Conservation (phyloP, 2,329 filamentous ascomycete genomes). For the Rhynchosporium graminicola region DNA sequence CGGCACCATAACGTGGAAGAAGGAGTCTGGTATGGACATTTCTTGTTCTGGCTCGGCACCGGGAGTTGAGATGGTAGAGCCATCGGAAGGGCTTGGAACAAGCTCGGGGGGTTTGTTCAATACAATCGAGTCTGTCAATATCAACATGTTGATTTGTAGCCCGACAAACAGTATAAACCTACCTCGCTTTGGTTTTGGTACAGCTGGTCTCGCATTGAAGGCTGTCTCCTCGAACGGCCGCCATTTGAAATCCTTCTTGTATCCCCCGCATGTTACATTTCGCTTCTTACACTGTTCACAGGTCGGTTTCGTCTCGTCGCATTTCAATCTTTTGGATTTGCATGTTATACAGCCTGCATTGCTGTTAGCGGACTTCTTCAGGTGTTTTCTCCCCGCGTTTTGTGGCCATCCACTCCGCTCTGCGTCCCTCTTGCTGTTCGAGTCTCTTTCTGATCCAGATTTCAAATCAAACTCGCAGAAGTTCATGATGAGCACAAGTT, state of each 20-base stretch:
- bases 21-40: constrained; percentile 37
- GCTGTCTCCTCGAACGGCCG: constrained; percentile 66
- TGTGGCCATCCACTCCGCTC: not conserved
- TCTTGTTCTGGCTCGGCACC: constrained; percentile 32
- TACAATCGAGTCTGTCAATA: constrained; percentile 30
- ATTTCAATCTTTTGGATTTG: constrained; percentile 72
- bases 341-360: constrained; percentile 68
- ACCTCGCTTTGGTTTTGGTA: constrained; percentile 35
- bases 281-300: constrained; percentile 67
- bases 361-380: constrained; percentile 23
- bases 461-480: not conserved
- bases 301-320: constrained; percentile 69
- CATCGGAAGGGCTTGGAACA: constrained; percentile 35
- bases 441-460: not conserved
- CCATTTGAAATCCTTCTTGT: constrained; percentile 78
- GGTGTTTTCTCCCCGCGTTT: constrained; percentile 3
- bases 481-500: not conserved
- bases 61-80: constrained; percentile 31
- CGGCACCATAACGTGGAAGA: constrained; percentile 36
- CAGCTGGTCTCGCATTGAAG: constrained; percentile 47
- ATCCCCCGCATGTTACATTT: constrained; percentile 67
- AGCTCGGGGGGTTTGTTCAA: constrained; percentile 31
- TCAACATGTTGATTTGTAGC: constrained; percentile 22
- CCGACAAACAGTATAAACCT: constrained; percentile 13
- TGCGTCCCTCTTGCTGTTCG: not conserved